A percentile compares a stretch with the other conserved stretches of the same genome.
Conservation (phyloP, 208 protist genomes). For the Leishmania major region DNA sequence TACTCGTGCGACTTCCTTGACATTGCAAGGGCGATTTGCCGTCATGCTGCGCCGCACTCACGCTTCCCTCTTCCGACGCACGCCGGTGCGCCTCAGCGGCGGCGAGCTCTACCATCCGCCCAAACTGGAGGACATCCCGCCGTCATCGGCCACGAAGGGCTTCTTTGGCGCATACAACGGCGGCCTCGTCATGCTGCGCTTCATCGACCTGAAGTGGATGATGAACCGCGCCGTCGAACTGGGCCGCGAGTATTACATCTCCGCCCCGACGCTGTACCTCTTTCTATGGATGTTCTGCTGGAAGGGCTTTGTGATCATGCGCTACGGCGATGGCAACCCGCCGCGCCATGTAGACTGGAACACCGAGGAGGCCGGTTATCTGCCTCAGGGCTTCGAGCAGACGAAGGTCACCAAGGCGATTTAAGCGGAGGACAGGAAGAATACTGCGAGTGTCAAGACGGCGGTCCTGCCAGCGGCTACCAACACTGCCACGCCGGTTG, state of each 20-base stretch:
- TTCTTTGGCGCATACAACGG: constrained; percentile 87
- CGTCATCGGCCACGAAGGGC: constrained; percentile 56
- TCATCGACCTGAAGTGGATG: constrained; percentile 92
- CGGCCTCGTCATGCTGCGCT: constrained; percentile 51
- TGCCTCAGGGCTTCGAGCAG: constrained; percentile 73
- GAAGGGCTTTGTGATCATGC: constrained; percentile 72
- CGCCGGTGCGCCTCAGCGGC: constrained; percentile 65
- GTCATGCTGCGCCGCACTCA: constrained; percentile 85
- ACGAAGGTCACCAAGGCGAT: constrained; percentile 64
- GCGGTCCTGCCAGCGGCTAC: background rate
- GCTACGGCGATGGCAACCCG: constrained; percentile 85
- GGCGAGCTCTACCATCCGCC: constrained; percentile 86
- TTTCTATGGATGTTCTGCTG: constrained; percentile 90
- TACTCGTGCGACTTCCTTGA: background rate
- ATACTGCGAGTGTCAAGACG: background rate
- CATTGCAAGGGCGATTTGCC: background rate
- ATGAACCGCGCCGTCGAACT: constrained; percentile 89
- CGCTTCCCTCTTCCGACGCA: constrained; percentile 69
- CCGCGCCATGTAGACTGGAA: constrained; percentile 91
- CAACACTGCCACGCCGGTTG: background rate
- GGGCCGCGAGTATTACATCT: constrained; percentile 87
- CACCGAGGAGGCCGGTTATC: constrained; percentile 79
- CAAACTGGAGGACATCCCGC: constrained; percentile 78
- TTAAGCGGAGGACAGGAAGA: constrained; percentile 27
- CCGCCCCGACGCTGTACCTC: constrained; percentile 73